These are phyloP conservation scores for Entomortierella parvispora DNA, from an alignment of 192 early-diverging fungal species.

Conservation along the genomic window DNA sequence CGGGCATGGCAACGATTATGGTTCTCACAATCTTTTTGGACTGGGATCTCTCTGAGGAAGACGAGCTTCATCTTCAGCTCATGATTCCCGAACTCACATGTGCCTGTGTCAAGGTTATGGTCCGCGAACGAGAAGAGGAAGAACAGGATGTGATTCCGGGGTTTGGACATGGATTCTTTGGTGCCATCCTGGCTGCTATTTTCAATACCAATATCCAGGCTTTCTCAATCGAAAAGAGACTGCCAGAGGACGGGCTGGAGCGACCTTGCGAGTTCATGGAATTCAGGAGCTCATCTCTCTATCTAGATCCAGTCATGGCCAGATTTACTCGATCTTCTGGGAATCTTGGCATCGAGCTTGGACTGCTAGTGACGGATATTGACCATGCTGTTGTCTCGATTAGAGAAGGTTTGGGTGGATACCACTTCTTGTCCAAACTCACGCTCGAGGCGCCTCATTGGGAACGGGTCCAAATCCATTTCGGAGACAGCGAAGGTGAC, in stretches of 20 bases:
- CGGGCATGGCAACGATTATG: background rate
- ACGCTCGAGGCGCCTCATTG: conserved; percentile 21
- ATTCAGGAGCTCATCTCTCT: background rate
- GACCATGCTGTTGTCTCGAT: conserved; percentile 2
- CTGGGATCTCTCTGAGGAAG: conserved; percentile 12
- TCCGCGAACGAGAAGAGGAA: conserved; percentile 11
- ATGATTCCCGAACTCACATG: background rate
- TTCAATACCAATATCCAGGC: conserved; percentile 27
- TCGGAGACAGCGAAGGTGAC: background rate
- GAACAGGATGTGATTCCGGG: background rate
- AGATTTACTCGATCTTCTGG: conserved; percentile 14
- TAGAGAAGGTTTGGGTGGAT: conserved; percentile 1
- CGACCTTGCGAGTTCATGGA: conserved; percentile 1
- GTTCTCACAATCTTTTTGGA: conserved; percentile 32
- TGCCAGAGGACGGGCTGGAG: background rate
- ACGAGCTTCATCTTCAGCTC: background rate
- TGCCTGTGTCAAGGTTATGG: conserved; percentile 29
- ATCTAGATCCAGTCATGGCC: conserved; percentile 13
- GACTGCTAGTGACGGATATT: conserved; percentile 22
- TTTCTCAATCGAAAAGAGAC: conserved; percentile 17
- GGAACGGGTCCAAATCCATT: conserved; percentile 29
- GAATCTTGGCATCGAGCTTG: conserved; percentile 14
- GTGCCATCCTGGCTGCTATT: conserved; percentile 14
- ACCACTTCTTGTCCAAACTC: conserved; percentile 3
- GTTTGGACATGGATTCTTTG: conserved; percentile 11